Percentiles rank a stretch among this genome's conserved stretches.
Evolutionary conservation across 2,329 filamentous ascomycete genomes (phyloP).

Genomic region (Calonectria hongkongensis): DNA sequence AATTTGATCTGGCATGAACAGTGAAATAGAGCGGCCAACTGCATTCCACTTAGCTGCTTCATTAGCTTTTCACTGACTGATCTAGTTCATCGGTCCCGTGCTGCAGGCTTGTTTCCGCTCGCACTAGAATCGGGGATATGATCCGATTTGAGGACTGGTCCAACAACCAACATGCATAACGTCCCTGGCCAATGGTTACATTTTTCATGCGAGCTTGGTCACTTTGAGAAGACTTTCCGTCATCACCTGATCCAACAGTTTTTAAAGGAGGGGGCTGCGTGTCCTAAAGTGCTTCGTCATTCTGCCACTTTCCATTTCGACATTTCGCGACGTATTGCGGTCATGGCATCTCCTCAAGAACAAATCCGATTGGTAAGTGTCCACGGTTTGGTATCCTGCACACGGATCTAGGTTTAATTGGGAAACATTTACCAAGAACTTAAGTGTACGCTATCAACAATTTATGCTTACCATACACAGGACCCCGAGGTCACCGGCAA

Average conservation of each 20-base stretch:
- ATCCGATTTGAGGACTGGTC: conserved; percentile 9
- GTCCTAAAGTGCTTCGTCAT: neutral
- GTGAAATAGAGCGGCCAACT: too few species aligned
- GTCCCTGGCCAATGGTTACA: neutral
- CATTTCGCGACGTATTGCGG: neutral
- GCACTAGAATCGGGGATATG: neutral
- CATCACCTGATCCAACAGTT: neutral
- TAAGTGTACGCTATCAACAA: too few species aligned
- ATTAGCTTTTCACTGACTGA: neutral
- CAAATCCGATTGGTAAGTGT: neutral
- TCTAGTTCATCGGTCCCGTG: neutral
- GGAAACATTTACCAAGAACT: too few species aligned
- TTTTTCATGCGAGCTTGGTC: neutral
- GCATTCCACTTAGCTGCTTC: neutral
- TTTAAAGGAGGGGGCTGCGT: conserved; percentile 5
- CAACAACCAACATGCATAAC: conserved; percentile 3
- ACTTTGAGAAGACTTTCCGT: neutral
- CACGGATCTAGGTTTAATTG: neutral
- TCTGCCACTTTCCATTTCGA: neutral
- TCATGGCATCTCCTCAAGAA: conserved; percentile 9
- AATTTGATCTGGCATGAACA: too few species aligned
- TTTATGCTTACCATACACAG: neutral
- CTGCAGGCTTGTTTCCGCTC: neutral
- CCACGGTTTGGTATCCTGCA: too few species aligned
- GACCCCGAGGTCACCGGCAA: neutral